Evolutionary conservation across 148 eudicot genomes (phyloP).

Genomic region (Persicaria tinctoria): DNA sequence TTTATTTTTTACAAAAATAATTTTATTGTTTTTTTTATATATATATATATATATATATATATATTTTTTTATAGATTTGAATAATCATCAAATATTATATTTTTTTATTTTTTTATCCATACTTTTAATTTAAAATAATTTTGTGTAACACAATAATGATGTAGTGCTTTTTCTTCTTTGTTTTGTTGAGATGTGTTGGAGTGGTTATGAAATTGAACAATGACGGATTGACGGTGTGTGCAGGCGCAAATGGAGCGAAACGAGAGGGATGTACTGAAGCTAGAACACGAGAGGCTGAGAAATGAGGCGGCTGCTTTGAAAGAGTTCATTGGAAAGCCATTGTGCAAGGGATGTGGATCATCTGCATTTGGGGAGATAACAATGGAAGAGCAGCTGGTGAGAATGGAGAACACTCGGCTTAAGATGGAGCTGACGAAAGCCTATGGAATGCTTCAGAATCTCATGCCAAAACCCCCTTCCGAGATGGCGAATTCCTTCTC

Average conservation of each 20-base stretch:
- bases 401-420: constrained; percentile 32
- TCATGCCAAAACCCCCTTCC: constrained; percentile 30
- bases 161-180: no score
- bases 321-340: constrained; percentile 21
- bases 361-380: constrained; percentile 7
- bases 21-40: no score
- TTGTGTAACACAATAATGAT: no score
- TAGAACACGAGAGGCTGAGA: constrained; percentile 24
- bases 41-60: no score
- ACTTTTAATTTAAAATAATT: no score
- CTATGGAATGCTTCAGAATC: background rate
- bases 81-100: no score
- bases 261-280: constrained; percentile 20
- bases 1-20: no score
- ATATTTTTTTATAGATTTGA: no score
- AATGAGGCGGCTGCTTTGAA: constrained; percentile 16
- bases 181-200: no score
- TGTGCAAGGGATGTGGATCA: constrained; percentile 25
- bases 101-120: no score
- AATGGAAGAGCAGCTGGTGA: constrained; percentile 8
- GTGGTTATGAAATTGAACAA: background rate
- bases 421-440: constrained; percentile 18
- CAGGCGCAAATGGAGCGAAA: constrained; percentile 28
- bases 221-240: background rate
- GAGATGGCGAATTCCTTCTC: constrained; percentile 25